Conservation (phyloP, 2,329 filamentous ascomycete species). For the Pseudocercospora fijiensis region DNA sequence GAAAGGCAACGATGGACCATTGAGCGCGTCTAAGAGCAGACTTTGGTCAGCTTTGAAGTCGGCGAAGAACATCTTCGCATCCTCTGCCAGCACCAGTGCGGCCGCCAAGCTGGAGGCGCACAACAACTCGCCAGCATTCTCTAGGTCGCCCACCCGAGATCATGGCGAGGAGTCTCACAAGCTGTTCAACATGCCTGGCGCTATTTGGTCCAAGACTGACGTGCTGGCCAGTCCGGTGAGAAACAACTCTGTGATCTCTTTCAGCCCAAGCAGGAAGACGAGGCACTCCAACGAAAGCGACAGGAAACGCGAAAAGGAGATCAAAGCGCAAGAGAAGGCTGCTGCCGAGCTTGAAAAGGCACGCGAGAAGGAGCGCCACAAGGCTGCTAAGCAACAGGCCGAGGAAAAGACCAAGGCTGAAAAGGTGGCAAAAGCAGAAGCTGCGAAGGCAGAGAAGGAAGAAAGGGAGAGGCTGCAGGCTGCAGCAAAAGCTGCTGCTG, state of each 20-base stretch:
- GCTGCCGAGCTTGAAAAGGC: constrained; percentile 66
- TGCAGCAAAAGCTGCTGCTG: constrained; percentile 15
- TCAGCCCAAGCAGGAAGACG: constrained; percentile 49
- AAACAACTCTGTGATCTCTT: constrained; percentile 31
- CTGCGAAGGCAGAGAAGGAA: constrained; percentile 38
- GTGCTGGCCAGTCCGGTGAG: constrained; percentile 27
- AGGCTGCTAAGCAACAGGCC: constrained; percentile 59
- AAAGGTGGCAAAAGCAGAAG: constrained; percentile 40
- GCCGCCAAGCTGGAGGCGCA: constrained; percentile 57
- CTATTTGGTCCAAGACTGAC: constrained; percentile 34
- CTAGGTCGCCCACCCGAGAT: constrained; percentile 20
- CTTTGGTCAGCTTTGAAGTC: constrained; percentile 87
- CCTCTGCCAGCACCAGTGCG: constrained; percentile 61
- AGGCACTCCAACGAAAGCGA: constrained; percentile 61
- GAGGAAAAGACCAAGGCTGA: constrained; percentile 41
- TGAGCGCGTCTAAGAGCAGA: constrained; percentile 91
- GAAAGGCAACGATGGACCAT: constrained; percentile 67
- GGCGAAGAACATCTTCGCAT: constrained; percentile 81
- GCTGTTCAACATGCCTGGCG: constrained; percentile 38
- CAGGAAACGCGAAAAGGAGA: constrained; percentile 61
- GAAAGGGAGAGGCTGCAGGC: constrained; percentile 33
- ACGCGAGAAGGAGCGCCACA: constrained; percentile 68
- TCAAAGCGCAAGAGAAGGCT: constrained; percentile 61
- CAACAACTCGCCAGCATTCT: constrained; percentile 28
- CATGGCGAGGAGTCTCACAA: constrained; percentile 22